Base-by-base conservation (phyloP, 257 asterid genomes). In the Solanum sejunctum region DNA sequence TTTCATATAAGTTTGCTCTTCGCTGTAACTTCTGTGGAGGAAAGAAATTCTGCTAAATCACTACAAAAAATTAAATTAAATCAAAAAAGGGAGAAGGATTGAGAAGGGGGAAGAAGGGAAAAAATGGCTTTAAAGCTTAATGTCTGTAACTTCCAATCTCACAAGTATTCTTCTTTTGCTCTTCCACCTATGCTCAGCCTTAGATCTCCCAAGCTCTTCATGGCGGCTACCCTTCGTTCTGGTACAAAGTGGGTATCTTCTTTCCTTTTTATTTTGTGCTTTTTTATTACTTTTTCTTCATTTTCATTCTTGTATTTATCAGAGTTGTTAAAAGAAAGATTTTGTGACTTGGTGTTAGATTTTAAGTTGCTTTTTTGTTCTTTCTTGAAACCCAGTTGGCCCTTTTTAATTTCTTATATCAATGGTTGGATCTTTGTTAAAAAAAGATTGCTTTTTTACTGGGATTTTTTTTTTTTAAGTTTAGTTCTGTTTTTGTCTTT, bases 221-320 rank as follows among this genome's bases (percentile, higher is more conserved):
- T 95, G 97, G 94, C 98, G 80, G 93, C 98, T 17, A 92, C 94
- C 61, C 93, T 92, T 80, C 87, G 91, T 66, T 89, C 97, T 52
- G 89, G 87, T 81, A 89, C 94, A 10, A 94, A 93, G 98, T 94
- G 86, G 84, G 83, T 43, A 32, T 20, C 16, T 67, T 1, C 28
- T 64, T 32, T 15, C 21, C 0, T 23, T 58, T 32, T 43, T n/a
- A 16, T 12, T 70, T 64, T 70, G 49, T 20, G 17, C 28, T 12
- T 12, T 17, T 54, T 36, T 36, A 36, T 36, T 36, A 8, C 21
- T 64, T 51, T 51, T 56, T 18, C 66, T 52, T 23, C 7, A 52
- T 56, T 32, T 56, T 1, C 16, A 12, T 2, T 67, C 52, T 47
- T 85, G 12, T 6, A 11, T 36, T 21, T 72, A 57, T 57, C 10